These are phyloP conservation scores for Favolaschia claudopus DNA, from an alignment of 768 basidiomycete species.

Conservation along the genomic window DNA sequence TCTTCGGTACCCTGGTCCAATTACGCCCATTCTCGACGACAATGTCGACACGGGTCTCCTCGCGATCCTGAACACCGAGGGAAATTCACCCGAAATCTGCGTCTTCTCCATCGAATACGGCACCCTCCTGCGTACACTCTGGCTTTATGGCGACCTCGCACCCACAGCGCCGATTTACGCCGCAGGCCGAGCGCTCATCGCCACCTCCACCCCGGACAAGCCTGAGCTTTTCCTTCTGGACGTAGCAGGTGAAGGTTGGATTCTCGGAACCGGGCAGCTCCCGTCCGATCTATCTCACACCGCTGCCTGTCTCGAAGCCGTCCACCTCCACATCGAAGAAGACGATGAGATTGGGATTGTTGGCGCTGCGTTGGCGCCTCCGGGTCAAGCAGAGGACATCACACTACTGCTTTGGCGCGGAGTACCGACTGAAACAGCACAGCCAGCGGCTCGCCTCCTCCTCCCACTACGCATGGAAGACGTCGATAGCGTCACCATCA, in stretches of 20 bases:
- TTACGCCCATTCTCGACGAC: conserved; percentile 11
- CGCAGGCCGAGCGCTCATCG: conserved; percentile 8
- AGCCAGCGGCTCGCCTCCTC: conserved; percentile 3
- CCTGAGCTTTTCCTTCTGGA: too few relatives aligned
- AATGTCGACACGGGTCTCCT: conserved; percentile 4
- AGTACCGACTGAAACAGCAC: conserved; percentile 6
- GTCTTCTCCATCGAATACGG: conserved; percentile 11
- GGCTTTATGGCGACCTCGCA: conserved; percentile 15
- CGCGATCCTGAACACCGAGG: too few relatives aligned
- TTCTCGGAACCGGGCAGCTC: conserved; percentile 10
- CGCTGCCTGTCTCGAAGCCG: conserved; percentile 2
- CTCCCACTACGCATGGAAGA: conserved; percentile 10
- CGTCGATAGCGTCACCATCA: conserved; percentile 6
- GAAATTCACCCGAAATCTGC: conserved; percentile 4
- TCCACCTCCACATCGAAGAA: conserved; percentile 2
- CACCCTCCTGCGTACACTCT: conserved; percentile 10
- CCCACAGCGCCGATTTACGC: neutral
- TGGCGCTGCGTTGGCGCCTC: conserved; percentile 4
- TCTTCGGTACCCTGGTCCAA: conserved; percentile 2
- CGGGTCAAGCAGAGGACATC: conserved; percentile 6
- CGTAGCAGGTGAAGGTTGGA: conserved; percentile 9
- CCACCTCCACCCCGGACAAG: conserved; percentile 5
- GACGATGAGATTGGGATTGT: too few relatives aligned
- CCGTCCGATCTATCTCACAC: conserved; percentile 6
- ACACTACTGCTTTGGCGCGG: conserved; percentile 9